Evolutionary conservation across 805 yeast species (phyloP), one percentile per base, ranked within the genome.

Genomic region (Clavispora carvajalis): DNA sequence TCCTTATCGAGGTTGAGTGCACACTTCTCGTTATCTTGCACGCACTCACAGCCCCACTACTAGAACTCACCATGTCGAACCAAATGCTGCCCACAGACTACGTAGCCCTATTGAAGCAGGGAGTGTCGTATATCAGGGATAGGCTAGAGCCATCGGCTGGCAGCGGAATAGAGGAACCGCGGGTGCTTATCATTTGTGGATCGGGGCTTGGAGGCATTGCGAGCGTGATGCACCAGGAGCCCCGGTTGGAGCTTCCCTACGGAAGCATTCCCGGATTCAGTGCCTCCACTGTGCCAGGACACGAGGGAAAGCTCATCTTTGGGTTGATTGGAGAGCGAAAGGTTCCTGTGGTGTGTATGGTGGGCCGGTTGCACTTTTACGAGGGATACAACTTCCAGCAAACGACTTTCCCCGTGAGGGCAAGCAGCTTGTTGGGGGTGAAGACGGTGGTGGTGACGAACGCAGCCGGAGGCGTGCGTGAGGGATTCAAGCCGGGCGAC

Each of bases 131-230:
- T n/a, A 44, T 57, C 16, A 36, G 52, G 5, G 29, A 39, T 18
- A 44, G 43, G 22, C 46, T 52, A 15, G 39, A 16, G 31, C 33
- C 37, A 21, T 40, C 10, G 25, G 39, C 48, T 5, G 46, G 37
- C 10, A 36, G 44, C 16, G 40, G 36, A 10, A 48, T 62, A 34
- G 29, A 45, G 17, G 38, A 42, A 10, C 95, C 96, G 2, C 66
- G 77, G 44, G 80, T 79, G 0, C 75, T 89, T 42, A 83, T 91
- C 48, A 85, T 91, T 39, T 90, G 97, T 63, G 99, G 99, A 6
- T 85, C 96, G 4, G 99, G 99, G 0, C 70, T 91, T 13, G 95
- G 96, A 10, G 95, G 95, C 1, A 81, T 91, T 37, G 82, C 90
- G 1, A 69, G 75, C 36, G 63, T 72, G 18, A 56, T 83, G 33